These are phyloP conservation scores for Pulveroboletus sp. DNA, from an alignment of 768 basidiomycete genomes.

Conservation along the genomic window DNA sequence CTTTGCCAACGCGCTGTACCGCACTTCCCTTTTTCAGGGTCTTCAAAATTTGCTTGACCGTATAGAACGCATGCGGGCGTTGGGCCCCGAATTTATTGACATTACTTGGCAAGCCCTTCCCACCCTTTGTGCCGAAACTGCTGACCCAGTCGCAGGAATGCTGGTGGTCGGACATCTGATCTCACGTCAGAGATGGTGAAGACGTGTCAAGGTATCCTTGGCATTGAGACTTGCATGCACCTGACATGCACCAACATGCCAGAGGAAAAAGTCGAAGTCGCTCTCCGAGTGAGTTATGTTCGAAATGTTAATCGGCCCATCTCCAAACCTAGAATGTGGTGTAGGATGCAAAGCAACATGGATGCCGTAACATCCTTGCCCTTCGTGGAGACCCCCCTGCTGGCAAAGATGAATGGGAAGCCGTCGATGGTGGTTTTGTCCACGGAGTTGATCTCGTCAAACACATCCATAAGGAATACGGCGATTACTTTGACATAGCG, in stretches of 20 bases:
- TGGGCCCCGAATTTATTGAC: slow-evolving; percentile 97
- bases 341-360: slow-evolving; percentile 84
- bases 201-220: slow-evolving; percentile 88
- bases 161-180: slow-evolving; percentile 92
- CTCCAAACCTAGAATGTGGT: slow-evolving; percentile 1
- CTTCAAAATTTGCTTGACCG: slow-evolving; percentile 95
- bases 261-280: slow-evolving; percentile 89
- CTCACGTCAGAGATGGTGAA: slow-evolving; percentile 91
- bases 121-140: not conserved
- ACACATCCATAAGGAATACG: slow-evolving; percentile 79
- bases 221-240: slow-evolving; percentile 98
- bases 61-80: slow-evolving; percentile 93
- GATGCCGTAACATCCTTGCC: slow-evolving; percentile 90
- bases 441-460: slow-evolving; percentile 90
- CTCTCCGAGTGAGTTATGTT: slow-evolving; percentile 63
- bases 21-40: slow-evolving; percentile 8
- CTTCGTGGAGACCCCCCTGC: slow-evolving; percentile 89
- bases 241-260: slow-evolving; percentile 99
- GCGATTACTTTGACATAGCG: slow-evolving; percentile 93
- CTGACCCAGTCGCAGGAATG: slow-evolving; percentile 62
- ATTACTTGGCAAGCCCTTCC: slow-evolving; percentile 74
- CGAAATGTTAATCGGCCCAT: not conserved
- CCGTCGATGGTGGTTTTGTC: slow-evolving; percentile 84
- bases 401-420: slow-evolving; percentile 88
- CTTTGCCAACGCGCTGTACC: not conserved